These are phyloP conservation scores for Rubus idaeus DNA, from an alignment of 306 rosid species.

Conservation along the genomic window DNA sequence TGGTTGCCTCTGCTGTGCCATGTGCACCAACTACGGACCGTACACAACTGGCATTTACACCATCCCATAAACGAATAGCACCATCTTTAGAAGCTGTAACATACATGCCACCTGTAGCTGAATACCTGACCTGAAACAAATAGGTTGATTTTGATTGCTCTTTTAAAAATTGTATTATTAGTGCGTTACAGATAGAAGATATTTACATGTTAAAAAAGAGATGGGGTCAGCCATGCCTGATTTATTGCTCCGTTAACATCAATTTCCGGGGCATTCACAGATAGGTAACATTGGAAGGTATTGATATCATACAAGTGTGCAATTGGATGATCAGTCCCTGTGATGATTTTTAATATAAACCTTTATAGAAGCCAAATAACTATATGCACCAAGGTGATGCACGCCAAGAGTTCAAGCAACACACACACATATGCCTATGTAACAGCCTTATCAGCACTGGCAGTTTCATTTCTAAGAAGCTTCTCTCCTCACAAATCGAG, in stretches of 20 bases:
- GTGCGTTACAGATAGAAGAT: constrained; percentile 15
- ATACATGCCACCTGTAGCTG: constrained; percentile 77
- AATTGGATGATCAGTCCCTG: constrained; percentile 95
- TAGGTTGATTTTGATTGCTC: constrained; percentile 18
- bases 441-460: no score
- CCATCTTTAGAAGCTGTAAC: constrained; percentile 95
- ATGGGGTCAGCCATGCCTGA: constrained; percentile 57
- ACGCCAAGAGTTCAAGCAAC: background rate
- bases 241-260: constrained; percentile 76
- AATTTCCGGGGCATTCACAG: constrained; percentile 63
- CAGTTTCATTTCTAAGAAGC: no score
- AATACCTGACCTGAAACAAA: constrained; percentile 75
- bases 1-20: constrained; percentile 73
- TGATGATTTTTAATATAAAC: constrained; percentile 6
- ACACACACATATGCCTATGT: no score
- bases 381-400: background rate
- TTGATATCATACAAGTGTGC: constrained; percentile 85
- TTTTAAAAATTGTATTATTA: background rate
- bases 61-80: constrained; percentile 84
- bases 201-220: constrained; percentile 10
- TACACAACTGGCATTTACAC: constrained; percentile 69
- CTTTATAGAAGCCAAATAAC: constrained; percentile 16
- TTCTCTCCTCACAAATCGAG: no score
- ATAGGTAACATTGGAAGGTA: constrained; percentile 80
- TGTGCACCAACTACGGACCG: constrained; percentile 76